Base-by-base conservation (phyloP, 1,284 basidiomycete genomes). In the Moesziomyces antarcticus region DNA sequence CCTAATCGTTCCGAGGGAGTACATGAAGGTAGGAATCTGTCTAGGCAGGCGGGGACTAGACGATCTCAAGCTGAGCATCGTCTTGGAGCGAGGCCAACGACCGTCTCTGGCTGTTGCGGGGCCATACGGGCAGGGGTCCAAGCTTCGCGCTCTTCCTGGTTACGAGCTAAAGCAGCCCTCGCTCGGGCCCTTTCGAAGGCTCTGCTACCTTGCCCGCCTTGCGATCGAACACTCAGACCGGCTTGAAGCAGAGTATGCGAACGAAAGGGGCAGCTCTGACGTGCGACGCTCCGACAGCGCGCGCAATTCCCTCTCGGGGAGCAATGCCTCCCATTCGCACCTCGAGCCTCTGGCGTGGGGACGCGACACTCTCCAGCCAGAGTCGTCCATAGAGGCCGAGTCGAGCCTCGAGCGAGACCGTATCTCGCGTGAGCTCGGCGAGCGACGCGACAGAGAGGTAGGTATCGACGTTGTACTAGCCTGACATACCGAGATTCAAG, bases 21-120 rank as follows among this genome's bases (percentile, higher is more conserved):
- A 43, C 27, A 59, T 66, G 63, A 27, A 16, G 0, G 37, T 44
- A 8, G 63, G 63, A 0, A 43, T 66, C 10, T 9, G 7, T 11
- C 33, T 66, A 0, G 56, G 55, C 25, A 42, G 22, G 11, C 25
- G 22, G 0, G 48, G 52, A 8, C 24, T 51, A 0, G 3, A 30
- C 1, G 18, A 33, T 22, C 40, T 51, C n/a, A 25, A 47, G 1
- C 43, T 66, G 1, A 1, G 16, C 5, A 0, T 66, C 1, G 25
- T 18, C 25, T 18, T 3, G 27, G n/a, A n/a, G n/a, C n/a, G n/a
- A n/a, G 18, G 5, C 24, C 8, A 2, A 18, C 18, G 40, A 20
- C 1, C 49, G 5, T 48, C 9, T 14, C 48, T 59, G 6, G 46
- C 16, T 5, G 48, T 56, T 0, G 18, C 4, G 8, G 44, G 45